phyloP scores from a whole-genome alignment of 345 rosid species.

The Mallotus nudiflorus region DNA sequence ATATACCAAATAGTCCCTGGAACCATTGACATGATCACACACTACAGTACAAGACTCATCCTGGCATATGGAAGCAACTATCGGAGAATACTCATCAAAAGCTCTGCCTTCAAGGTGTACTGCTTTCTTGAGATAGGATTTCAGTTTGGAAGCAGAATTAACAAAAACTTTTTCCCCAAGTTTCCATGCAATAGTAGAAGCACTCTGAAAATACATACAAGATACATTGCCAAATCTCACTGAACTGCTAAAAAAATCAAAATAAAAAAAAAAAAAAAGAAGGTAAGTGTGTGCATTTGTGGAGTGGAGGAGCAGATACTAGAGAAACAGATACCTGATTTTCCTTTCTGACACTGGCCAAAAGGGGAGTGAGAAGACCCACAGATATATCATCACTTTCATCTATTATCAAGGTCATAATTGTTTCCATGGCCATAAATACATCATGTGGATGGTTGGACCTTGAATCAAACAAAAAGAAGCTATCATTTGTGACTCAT shows the following conservation, averaged over 20 bases:
- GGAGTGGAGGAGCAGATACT: not conserved
- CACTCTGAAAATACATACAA: conserved; percentile 35
- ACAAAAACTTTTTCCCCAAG: conserved; percentile 60
- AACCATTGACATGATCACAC: conserved; percentile 23
- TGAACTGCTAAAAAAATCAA: not conserved
- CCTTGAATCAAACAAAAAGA: conserved; percentile 35
- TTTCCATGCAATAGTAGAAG: conserved; percentile 49
- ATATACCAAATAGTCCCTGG: conserved; percentile 49
- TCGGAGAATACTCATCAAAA: conserved; percentile 57
- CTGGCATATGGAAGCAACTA: conserved; percentile 52
- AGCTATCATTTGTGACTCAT: conserved; percentile 10
- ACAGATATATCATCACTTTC: conserved; percentile 64
- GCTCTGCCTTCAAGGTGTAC: conserved; percentile 40
- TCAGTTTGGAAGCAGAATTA: conserved; percentile 57
- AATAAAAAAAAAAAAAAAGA: conserved; percentile 1
- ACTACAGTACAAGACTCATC: conserved; percentile 27
- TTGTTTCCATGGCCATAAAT: conserved; percentile 60
- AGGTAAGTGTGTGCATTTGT: not conserved
- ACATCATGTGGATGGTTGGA: conserved; percentile 53
- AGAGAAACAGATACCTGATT: conserved; percentile 50
- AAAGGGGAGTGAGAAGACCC: conserved; percentile 55
- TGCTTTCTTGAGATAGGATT: conserved; percentile 53
- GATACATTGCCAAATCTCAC: conserved; percentile 8
- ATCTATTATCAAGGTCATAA: conserved; percentile 63
- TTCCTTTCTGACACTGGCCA: conserved; percentile 60